phyloP scores from a whole-genome alignment of 495 filamentous ascomycete genomes.

The Neurospora terricola region DNA sequence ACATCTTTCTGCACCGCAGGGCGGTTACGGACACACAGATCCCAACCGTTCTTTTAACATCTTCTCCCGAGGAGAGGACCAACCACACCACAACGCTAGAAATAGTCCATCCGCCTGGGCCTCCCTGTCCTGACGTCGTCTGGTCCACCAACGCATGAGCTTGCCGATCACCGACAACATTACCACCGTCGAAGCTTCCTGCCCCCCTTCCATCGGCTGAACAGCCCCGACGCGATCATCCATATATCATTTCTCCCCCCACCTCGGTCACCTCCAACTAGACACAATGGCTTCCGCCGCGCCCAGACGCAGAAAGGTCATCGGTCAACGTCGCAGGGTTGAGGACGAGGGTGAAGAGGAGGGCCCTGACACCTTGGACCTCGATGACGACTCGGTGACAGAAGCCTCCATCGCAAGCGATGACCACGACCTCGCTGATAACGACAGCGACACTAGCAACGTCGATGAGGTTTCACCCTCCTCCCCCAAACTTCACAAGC shows the following conservation, averaged over 20 bases:
- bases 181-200: conserved; percentile 16
- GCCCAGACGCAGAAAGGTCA: conserved; percentile 57
- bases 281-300: conserved; percentile 22
- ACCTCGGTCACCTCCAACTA: conserved; percentile 3
- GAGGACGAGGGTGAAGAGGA: conserved; percentile 77
- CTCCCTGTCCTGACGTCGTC: background rate
- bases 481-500: conserved; percentile 28
- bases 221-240: background rate
- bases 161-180: conserved; percentile 2
- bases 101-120: background rate
- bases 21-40: conserved; percentile 16
- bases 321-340: conserved; percentile 64
- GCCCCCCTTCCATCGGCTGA: conserved; percentile 13
- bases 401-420: conserved; percentile 69
- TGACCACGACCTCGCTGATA: conserved; percentile 62
- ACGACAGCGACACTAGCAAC: conserved; percentile 64
- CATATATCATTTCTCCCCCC: background rate
- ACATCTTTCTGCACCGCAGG: conserved; percentile 18
- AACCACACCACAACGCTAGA: background rate
- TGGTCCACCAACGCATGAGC: conserved; percentile 17
- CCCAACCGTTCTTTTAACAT: background rate
- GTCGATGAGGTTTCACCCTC: conserved; percentile 50
- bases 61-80: conserved; percentile 3
- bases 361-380: conserved; percentile 51
- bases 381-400: conserved; percentile 76